Conservation (phyloP, 2,329 filamentous ascomycete genomes). For the Penicillium sumatraense region DNA sequence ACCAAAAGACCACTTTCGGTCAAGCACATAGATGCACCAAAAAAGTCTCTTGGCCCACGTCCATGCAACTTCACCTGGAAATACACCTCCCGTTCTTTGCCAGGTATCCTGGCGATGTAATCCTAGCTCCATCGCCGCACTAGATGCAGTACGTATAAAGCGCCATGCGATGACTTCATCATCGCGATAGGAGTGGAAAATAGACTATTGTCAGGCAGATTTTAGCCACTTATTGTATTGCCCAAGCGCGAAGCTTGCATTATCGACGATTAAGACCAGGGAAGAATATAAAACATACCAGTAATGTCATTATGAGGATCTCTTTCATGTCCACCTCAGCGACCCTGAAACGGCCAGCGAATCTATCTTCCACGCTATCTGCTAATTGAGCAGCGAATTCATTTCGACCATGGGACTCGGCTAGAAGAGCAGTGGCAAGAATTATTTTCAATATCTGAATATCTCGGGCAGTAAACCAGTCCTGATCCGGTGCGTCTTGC, state of each 20-base stretch:
- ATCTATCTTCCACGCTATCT: constrained; percentile 42
- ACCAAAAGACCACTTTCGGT: constrained; percentile 58
- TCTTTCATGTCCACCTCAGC: constrained; percentile 46
- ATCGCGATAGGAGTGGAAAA: constrained; percentile 50
- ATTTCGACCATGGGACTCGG: constrained; percentile 78
- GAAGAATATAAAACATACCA: constrained; percentile 23
- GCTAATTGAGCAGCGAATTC: constrained; percentile 50
- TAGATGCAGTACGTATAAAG: constrained; percentile 52
- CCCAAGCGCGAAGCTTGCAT: not conserved
- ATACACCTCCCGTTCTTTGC: constrained; percentile 37
- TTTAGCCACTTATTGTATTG: not conserved
- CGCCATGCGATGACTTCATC: constrained; percentile 58
- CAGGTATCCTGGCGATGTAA: constrained; percentile 55
- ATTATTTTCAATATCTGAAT: constrained; percentile 79
- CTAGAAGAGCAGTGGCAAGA: constrained; percentile 73
- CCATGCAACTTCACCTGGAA: constrained; percentile 41
- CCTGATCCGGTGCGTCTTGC: constrained; percentile 27
- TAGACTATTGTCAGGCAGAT: constrained; percentile 27
- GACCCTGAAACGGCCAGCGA: constrained; percentile 37
- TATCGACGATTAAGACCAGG: too few species aligned
- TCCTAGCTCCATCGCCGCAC: constrained; percentile 55
- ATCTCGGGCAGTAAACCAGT: constrained; percentile 49
- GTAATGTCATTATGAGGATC: constrained; percentile 35
- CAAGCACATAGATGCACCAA: constrained; percentile 59
- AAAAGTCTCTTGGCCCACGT: constrained; percentile 47